Evolutionary conservation across 371 early-diverging fungal genomes (phyloP).

Genomic region (Smittium mucronatum): DNA sequence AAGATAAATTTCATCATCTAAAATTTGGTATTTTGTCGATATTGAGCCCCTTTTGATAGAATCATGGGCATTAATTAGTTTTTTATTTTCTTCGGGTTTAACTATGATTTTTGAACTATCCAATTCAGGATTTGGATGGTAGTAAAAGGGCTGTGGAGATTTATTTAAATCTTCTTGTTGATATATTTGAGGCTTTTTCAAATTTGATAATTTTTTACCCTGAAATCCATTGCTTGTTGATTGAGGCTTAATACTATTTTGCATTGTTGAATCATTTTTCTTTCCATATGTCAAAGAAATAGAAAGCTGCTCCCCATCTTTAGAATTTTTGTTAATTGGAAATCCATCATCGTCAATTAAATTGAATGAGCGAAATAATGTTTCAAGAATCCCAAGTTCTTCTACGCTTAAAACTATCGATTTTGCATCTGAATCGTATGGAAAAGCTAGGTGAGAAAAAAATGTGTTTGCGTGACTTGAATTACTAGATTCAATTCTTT

Average conservation of each 20-base stretch:
- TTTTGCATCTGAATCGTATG: not conserved
- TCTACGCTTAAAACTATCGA: not conserved
- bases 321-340: not conserved
- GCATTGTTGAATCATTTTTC: too few species aligned
- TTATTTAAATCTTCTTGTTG: not conserved
- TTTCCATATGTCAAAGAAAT: too few species aligned
- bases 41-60: too few species aligned
- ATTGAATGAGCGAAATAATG: not conserved
- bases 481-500: too few species aligned
- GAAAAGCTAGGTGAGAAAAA: not conserved
- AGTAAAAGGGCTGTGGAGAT: not conserved
- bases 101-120: too few species aligned
- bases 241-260: not conserved
- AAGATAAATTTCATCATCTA: not conserved
- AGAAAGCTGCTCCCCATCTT: too few species aligned
- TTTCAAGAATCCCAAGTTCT: not conserved
- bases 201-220: not conserved
- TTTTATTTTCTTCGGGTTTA: too few species aligned
- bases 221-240: not conserved
- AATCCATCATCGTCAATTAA: not conserved
- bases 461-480: too few species aligned
- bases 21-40: not conserved
- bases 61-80: too few species aligned
- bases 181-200: not conserved
- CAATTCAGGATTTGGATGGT: not conserved